These are phyloP conservation scores for Cyberlindnera galapagoensis DNA, from an alignment of 805 yeast genomes.

Conservation along the genomic window DNA sequence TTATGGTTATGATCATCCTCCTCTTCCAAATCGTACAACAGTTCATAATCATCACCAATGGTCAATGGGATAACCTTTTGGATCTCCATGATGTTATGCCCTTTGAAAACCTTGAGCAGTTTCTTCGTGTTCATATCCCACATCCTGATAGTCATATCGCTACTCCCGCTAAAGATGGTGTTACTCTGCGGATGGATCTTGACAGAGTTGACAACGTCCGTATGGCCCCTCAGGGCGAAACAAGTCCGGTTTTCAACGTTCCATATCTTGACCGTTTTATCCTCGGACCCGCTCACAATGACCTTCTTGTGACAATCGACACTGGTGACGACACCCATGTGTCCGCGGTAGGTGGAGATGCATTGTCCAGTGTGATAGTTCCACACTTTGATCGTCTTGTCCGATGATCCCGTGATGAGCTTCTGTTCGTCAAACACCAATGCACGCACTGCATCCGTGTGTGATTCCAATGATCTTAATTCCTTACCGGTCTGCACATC, in stretches of 20 bases:
- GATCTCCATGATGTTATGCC: conserved; percentile 93
- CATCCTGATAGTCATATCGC: conserved; percentile 88
- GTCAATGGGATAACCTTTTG: conserved; percentile 86
- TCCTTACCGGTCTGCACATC: conserved; percentile 74
- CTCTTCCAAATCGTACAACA: conserved; percentile 32
- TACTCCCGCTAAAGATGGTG: conserved; percentile 81
- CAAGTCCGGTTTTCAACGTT: conserved; percentile 91
- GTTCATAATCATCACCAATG: conserved; percentile 55
- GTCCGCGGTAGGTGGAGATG: conserved; percentile 90
- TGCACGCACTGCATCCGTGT: conserved; percentile 79
- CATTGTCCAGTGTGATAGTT: conserved; percentile 92
- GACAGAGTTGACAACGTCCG: conserved; percentile 88
- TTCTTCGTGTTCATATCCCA: conserved; percentile 85
- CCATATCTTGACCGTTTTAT: conserved; percentile 91
- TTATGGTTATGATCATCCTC: conserved; percentile 14
- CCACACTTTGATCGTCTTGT: conserved; percentile 91
- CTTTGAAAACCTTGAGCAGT: conserved; percentile 72
- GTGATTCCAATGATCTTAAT: conserved; percentile 78
- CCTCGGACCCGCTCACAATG: conserved; percentile 92
- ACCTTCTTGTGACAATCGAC: conserved; percentile 77
- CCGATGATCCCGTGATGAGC: conserved; percentile 87
- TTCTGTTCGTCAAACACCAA: conserved; percentile 84
- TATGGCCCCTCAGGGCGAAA: conserved; percentile 87
- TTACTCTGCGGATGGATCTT: conserved; percentile 75
- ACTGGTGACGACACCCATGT: conserved; percentile 75